Base-by-base conservation (phyloP, 108 stramenopile genomes). In the Cyclotella kingstonii region DNA sequence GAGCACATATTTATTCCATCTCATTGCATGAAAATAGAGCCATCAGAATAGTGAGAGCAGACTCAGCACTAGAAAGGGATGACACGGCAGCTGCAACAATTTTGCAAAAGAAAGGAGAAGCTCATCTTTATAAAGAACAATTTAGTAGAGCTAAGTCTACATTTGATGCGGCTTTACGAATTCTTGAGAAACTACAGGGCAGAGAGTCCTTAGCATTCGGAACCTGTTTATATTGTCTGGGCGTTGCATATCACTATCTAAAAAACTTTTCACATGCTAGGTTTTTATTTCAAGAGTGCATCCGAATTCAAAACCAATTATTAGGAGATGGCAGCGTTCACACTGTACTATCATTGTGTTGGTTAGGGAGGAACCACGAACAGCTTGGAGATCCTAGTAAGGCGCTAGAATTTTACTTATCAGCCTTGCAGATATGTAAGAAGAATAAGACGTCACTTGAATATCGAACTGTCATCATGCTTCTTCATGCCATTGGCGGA, bases 91-190 rank as follows among this genome's bases (percentile, higher is more conserved):
- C 67, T 55, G 68, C 73, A 14, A 27, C 35, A 21, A 29, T 76
- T 22, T 48, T 76, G 11, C 70, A 66, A 34, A 71, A 65, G 22
- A 76, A 70, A 59, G 78, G 75, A n/a, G 52, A 69, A 46, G 55
- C 50, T 19, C 70, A 70, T 39, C 40, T 70, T 1, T 76, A 63
- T 50, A 66, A 66, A 33, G 64, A 64, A 28, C 70, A 76, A 33
- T 76, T 70, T 29, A 40, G 41, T 12, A 70, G 56, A 48, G 74
- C 78, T 4, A 76, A 71, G 44, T 63, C 68, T 11, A 58, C 54
- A 18, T 76, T 79, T 50, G 74, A 79, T 12, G 29, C 63, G 11
- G 67, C 62, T 17, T 30, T 79, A 35, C 50, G 72, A 53, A 71
- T 74, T 46, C 23, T 28, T 31, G 70, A 71, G 44, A 58, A 66